Evolutionary conservation across 2,329 filamentous ascomycete species (phyloP), one percentile per base, ranked within the genome.

Genomic region (Rasamsonia emersonii): DNA sequence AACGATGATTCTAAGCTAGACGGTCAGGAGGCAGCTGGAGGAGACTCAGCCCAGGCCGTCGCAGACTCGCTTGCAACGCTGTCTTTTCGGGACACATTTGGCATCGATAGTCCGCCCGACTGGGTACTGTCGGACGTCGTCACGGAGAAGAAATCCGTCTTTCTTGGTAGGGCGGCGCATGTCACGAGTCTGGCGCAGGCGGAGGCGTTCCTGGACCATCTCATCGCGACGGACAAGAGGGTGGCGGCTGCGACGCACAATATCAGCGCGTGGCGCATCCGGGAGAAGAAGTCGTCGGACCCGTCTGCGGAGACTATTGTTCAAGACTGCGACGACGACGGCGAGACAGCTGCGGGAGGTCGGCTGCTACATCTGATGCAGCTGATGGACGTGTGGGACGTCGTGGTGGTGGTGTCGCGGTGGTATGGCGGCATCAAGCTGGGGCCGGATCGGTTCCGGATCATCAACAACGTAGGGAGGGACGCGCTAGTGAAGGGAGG

Each of bases 261-360:
- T 57, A 95, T 98, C 52, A 88, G 82, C 13, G 89, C 89, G 1
- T 96, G 86, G 84, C 75, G 91, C 8, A 88, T 96, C 33, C 75
- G 73, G 11, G 49, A 61, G 40, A 47, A 39, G 34, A 50, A 39
- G 33, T 30, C 17, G 20, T 42, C 35, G 18, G 75, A 73, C 0
- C 51, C 59, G 4, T 47, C 59, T 0, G 62, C 64, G 4, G 70
- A 65, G 35, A 71, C 70, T 30, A 64, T 65, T 17, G 86, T 79
- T 45, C 88, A 96, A 57, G 91, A 98, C 59, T 95, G 81, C 52
- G 84, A 98, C 49, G 91, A 98, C 49, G 91, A 98, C 55, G 91
- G 91, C 2, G 91, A 98, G 68, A 83, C 83, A 16, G 91, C 91
- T 4, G 91, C 91, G 0, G 91, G 91, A 1, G 79, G 82, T 0